Evolutionary conservation across 2,329 filamentous ascomycete species (phyloP).

Genomic region (Cercospora nicotianae): DNA sequence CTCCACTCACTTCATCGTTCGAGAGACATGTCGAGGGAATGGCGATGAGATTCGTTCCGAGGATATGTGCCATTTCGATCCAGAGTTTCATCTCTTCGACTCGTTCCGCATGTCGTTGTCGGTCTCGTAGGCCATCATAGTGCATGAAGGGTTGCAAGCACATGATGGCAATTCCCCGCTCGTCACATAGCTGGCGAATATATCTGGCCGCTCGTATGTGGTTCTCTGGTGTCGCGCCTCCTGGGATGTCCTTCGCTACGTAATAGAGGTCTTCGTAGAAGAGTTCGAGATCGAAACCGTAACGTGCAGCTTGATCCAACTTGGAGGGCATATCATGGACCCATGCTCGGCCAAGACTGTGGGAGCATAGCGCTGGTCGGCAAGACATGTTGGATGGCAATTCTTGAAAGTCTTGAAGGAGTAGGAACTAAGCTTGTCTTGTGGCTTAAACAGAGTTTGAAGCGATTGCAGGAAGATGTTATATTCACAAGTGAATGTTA

Average conservation of each 20-base stretch:
- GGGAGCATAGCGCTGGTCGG: constrained; percentile 69
- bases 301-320: constrained; percentile 64
- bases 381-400: constrained; percentile 46
- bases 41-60: constrained; percentile 71
- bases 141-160: constrained; percentile 75
- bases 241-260: constrained; percentile 53
- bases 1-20: constrained; percentile 51
- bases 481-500: constrained; percentile 10
- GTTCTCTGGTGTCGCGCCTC: constrained; percentile 49
- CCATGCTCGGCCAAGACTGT: constrained; percentile 73
- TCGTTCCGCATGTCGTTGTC: constrained; percentile 56
- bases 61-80: constrained; percentile 64
- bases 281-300: constrained; percentile 72
- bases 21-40: constrained; percentile 72
- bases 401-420: neutral
- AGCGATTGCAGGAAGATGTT: constrained; percentile 2
- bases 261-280: constrained; percentile 75
- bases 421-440: neutral
- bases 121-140: constrained; percentile 71
- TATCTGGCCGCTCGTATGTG: constrained; percentile 57
- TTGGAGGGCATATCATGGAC: constrained; percentile 68
- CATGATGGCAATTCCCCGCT: constrained; percentile 59
- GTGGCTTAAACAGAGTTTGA: constrained; percentile 15
- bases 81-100: constrained; percentile 67
- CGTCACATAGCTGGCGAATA: constrained; percentile 59